Base-by-base conservation (phyloP, 2,329 filamentous ascomycete species). In the Huntiella omanensis region DNA sequence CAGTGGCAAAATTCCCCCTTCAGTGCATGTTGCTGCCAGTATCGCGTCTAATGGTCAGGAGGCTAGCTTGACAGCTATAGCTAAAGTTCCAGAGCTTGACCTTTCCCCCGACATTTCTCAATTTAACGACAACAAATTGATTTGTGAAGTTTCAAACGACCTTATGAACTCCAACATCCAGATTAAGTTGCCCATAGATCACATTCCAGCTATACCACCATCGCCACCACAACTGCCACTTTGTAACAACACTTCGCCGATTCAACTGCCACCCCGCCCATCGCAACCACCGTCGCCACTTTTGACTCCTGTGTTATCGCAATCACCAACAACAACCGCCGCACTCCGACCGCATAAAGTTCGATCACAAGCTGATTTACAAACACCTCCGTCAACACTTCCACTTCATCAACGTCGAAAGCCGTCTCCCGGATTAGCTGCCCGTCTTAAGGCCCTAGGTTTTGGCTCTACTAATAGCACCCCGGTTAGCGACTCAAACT, bases 371-470 rank as follows among this genome's bases (percentile, higher is more conserved):
- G 48, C 49, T 28, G 51, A 56, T 16, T 48, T 53, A 50, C 50
- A 51, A 48, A 58, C 50, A 38, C 58, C 48, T 50, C 54, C 47
- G 49, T 55, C 47, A 37, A 40, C 44, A 15, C 44, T 41, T 52
- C 54, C 43, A 57, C 59, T 52, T 22, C 51, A 52, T 41, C 56
- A 61, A 47, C 56, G 59, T 43, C 72, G 75, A 54, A 77, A 75
- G 57, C 71, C 75, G 1, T 77, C 75, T 8, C 75, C 75, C 36
- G 75, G 75, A 35, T 64, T 80, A 44, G 75, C 75, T 53, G 75
- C 74, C 50, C 72, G 75, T 56, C 67, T 80, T 47, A 77, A 75
- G 56, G 75, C 75, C 37, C 64, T 80, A 39, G 75, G 75, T 35
- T 77, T 80, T 52, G 72, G 71, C 48, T 59, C 49, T 13, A 34